Conservation (phyloP, 2,329 filamentous ascomycete genomes). For the Aspergillus clavatus region DNA sequence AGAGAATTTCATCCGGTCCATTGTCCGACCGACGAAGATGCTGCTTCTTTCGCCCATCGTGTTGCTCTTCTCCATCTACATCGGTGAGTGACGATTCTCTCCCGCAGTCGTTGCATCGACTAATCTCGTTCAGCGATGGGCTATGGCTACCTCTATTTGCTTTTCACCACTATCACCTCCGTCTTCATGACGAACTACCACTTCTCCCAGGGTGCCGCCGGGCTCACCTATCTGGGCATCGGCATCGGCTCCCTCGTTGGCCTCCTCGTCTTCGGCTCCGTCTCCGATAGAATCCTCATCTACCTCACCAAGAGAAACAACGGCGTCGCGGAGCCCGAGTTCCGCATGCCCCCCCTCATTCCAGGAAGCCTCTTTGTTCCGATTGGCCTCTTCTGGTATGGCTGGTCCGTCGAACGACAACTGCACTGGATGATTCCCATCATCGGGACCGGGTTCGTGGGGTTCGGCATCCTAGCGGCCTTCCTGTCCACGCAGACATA, state of each 20-base stretch:
- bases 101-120: background rate
- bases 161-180: conserved; percentile 47
- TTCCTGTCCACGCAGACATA: conserved; percentile 57
- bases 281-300: no score
- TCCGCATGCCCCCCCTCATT: no score
- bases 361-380: no score
- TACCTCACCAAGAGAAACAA: no score
- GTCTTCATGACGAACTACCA: conserved; percentile 46
- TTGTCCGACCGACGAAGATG: conserved; percentile 43
- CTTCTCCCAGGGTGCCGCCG: conserved; percentile 39
- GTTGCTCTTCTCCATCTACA: conserved; percentile 44
- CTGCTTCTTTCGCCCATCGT: conserved; percentile 33
- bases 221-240: conserved; percentile 43
- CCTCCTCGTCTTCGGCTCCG: conserved; percentile 2
- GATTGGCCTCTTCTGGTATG: no score
- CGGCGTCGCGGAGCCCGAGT: no score
- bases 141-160: conserved; percentile 52
- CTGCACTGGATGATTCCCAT: no score
- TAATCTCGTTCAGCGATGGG: conserved; percentile 32
- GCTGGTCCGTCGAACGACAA: no score
- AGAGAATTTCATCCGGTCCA: conserved; percentile 35
- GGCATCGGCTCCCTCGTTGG: conserved; percentile 37
- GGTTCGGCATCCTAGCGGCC: conserved; percentile 22
- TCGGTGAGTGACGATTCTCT: conserved; percentile 18
- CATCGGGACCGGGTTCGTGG: background rate